Conservation (phyloP, 2,329 filamentous ascomycete species). For the Plenodomus biglobosus region DNA sequence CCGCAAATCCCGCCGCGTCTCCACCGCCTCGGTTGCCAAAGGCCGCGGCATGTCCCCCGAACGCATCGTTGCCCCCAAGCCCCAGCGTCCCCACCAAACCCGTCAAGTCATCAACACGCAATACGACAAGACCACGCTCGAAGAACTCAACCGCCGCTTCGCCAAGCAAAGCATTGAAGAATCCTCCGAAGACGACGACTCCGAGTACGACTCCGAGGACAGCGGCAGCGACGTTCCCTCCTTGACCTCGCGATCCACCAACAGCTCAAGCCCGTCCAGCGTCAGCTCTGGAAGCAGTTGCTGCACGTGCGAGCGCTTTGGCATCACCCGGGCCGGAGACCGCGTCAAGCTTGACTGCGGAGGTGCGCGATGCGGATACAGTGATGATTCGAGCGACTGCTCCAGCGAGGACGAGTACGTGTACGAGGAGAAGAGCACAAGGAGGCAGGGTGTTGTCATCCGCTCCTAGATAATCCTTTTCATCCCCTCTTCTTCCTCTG, state of each 20-base stretch:
- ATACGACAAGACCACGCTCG: conserved; percentile 74
- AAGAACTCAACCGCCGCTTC: conserved; percentile 78
- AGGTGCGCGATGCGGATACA: conserved; percentile 82
- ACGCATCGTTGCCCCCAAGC: conserved; percentile 88
- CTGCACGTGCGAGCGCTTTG: conserved; percentile 95
- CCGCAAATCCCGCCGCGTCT: conserved; percentile 55
- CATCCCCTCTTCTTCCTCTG: no score
- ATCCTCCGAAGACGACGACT: conserved; percentile 3
- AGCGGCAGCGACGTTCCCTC: conserved; percentile 65
- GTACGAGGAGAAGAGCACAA: conserved; percentile 55
- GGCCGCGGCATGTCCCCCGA: conserved; percentile 85
- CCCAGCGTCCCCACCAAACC: conserved; percentile 82
- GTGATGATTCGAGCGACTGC: conserved; percentile 68
- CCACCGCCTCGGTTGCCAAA: conserved; percentile 71
- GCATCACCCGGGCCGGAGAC: conserved; percentile 89
- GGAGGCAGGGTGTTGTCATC: conserved; percentile 52
- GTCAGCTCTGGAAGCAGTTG: conserved; percentile 56
- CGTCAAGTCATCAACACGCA: conserved; percentile 82
- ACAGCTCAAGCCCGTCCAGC: conserved; percentile 64
- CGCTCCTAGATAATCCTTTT: conserved; percentile 39
- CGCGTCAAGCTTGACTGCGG: conserved; percentile 96
- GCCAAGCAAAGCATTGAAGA: conserved; percentile 63
- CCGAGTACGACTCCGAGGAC: conserved; percentile 62
- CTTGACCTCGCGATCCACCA: conserved; percentile 69
- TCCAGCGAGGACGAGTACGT: conserved; percentile 66